Base-by-base conservation (phyloP, 148 eudicot genomes). In the Chenopodium formosanum region DNA sequence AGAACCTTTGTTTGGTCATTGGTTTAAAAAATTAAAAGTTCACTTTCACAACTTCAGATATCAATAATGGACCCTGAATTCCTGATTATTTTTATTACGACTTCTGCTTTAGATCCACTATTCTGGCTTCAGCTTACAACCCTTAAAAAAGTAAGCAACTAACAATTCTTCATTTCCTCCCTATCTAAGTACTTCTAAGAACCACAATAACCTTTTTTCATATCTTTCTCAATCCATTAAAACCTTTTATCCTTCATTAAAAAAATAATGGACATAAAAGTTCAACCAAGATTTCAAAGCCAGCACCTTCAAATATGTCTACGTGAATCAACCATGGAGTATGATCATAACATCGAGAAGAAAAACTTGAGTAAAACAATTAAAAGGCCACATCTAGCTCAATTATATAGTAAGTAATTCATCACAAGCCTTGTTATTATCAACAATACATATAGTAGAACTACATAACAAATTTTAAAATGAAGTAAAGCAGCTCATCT, bases 401-500 rank as follows among this genome's bases (percentile, higher is more conserved):
- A 4, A 56, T 2, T 56, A 56, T 17, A 56, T 16, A 12, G 17
- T 56, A 56, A 4, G 17, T 17, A 17, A 14, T 14, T 56, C 62
- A 16, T 56, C 62, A 56, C n/a, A 56, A 56, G 52, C 1, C n/a
- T 20, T 53, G 20, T 37, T 40, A 44, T 3, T 9, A 44, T 46
- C 23, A 73, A 14, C 56, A 73, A 20, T n/a, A n/a, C 53, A 73
- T 46, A 46, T 44, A 0, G 12, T 44, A 60, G 70, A 17, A 10
- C 37, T 11, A 60, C 16, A 58, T 60, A 19, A 29, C 52, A 71
- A 62, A 70, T 4, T 75, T 32, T 74, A 23, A 12, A 29, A 65
- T 46, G 69, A 25, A 56, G 44, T 69, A 52, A 76, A 78, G 52
- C 66, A 68, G 16, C 32, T 67, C 27, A 8, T 64, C 66, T 73